Conservation (phyloP, 805 yeast species). For the Pichia manshurica region DNA sequence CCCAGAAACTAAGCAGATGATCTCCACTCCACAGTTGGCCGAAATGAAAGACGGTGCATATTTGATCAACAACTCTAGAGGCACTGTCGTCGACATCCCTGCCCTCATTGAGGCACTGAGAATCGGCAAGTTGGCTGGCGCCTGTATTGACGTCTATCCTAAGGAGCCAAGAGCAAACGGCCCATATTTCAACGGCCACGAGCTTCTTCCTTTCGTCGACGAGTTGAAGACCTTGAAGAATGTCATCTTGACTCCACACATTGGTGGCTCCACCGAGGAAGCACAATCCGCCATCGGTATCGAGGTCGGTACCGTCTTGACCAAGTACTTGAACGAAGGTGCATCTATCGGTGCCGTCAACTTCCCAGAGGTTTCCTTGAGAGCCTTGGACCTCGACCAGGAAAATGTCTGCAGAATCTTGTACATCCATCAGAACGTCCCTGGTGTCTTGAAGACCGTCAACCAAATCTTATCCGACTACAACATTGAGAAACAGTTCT, state of each 20-base stretch:
- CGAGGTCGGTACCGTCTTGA: conserved; percentile 82
- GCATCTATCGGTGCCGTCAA: conserved; percentile 90
- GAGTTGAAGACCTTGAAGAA: conserved; percentile 80
- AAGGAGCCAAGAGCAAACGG: conserved; percentile 98
- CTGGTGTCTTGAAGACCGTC: conserved; percentile 96
- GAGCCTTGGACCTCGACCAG: conserved; percentile 83
- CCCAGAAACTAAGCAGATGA: conserved; percentile 83
- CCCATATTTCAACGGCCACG: conserved; percentile 58
- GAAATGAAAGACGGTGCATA: conserved; percentile 97
- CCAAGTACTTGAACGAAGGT: conserved; percentile 95
- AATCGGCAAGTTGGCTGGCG: conserved; percentile 92
- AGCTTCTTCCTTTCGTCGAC: conserved; percentile 75
- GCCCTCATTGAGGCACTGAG: conserved; percentile 89
- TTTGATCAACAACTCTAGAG: conserved; percentile 93
- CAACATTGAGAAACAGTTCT: conserved; percentile 95
- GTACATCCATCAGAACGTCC: conserved; percentile 95
- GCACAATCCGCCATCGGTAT: conserved; percentile 97
- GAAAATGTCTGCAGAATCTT: conserved; percentile 86
- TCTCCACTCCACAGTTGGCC: conserved; percentile 84
- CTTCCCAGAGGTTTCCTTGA: conserved; percentile 95
- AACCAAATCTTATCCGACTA: conserved; percentile 91
- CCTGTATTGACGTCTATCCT: conserved; percentile 94
- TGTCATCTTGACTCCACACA: conserved; percentile 91
- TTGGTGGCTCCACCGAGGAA: conserved; percentile 99
- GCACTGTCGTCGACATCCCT: conserved; percentile 94